Base-by-base conservation (phyloP, 2,329 filamentous ascomycete genomes). In the Arthroderma uncinatum region DNA sequence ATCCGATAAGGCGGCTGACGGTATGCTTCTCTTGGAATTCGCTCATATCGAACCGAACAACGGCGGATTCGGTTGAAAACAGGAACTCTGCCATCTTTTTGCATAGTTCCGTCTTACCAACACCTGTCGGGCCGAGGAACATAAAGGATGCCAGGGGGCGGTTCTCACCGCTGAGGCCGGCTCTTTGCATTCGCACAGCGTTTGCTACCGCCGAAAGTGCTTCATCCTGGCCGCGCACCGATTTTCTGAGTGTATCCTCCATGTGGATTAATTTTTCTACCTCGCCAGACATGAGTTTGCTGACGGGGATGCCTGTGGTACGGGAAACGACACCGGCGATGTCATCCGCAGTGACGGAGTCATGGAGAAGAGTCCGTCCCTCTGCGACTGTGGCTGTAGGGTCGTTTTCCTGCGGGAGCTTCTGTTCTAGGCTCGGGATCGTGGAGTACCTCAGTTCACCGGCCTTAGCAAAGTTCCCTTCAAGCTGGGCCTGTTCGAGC, bases 21-120 rank as follows among this genome's bases (percentile, higher is more conserved):
- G 93, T 97, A 68, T 97, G 92, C 71, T 95, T 95, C 69, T 97
- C 93, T 68, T 95, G 90, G 70, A 96, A 97, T 68, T 98, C 93
- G 65, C 84, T 89, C 93, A 97, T 97, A 71, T 97, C 93, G 71
- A 97, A 97, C 34, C 93, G 82, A 34, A 96, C 83, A 25, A 98
- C 89, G 2, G 93, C 92, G 28, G 84, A 83, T 65, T 95, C 89
- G 1, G 89, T 95, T 0, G 87, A 93, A 74, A 97, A 98, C 37
- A 98, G 78, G 75, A 96, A 97, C 58, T 81, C 82, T 1, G 93
- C 93, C 64, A 98, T 85, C 70, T 94, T 92, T 78, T 97, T 97
- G 79, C 91, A 95, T 0, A 97, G 82, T 68, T 97, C 91, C 2
- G 93, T 98, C 76, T 97, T 98, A 58, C 93, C 93, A 16, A 96